Evolutionary conservation across 352 stramenopile genomes (phyloP).

Genomic region (Phytophthora niederhauseri): DNA sequence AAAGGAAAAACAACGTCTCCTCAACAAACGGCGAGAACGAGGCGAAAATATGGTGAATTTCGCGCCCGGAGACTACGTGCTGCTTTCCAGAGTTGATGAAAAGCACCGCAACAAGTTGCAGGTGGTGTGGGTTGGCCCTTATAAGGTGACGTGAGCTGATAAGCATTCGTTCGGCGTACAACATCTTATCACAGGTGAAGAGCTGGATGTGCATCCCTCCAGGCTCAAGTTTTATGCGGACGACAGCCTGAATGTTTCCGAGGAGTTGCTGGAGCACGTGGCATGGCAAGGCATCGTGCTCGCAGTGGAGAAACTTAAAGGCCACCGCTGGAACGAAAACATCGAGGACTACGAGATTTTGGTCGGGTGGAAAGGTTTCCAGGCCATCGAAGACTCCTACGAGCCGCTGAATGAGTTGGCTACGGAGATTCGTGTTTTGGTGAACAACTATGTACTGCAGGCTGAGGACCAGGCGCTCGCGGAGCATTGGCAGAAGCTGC

Average conservation of each 20-base stretch:
- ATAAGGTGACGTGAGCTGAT: background rate
- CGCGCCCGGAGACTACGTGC: constrained; percentile 7
- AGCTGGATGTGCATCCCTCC: background rate
- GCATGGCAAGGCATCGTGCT: constrained; percentile 3
- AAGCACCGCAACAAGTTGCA: constrained; percentile 12
- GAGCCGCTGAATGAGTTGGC: too few species aligned
- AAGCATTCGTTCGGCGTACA: background rate
- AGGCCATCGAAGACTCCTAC: too few species aligned
- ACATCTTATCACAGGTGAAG: background rate
- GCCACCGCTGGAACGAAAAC: background rate
- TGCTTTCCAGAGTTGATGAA: constrained; percentile 1
- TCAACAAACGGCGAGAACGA: background rate
- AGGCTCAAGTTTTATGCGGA: constrained; percentile 7
- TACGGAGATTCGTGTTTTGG: too few species aligned
- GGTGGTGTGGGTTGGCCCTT: background rate
- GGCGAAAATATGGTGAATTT: constrained; percentile 11
- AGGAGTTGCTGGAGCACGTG: constrained; percentile 5
- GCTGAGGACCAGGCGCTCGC: too few species aligned
- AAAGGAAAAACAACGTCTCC: background rate
- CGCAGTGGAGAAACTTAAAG: background rate
- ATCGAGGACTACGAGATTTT: constrained; percentile 5
- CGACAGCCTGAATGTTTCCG: background rate
- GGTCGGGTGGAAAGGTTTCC: background rate
- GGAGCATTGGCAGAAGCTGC: too few species aligned
- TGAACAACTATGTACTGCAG: too few species aligned